Conservation (phyloP, 1,139 yeast species). For the Candida sp. region DNA sequence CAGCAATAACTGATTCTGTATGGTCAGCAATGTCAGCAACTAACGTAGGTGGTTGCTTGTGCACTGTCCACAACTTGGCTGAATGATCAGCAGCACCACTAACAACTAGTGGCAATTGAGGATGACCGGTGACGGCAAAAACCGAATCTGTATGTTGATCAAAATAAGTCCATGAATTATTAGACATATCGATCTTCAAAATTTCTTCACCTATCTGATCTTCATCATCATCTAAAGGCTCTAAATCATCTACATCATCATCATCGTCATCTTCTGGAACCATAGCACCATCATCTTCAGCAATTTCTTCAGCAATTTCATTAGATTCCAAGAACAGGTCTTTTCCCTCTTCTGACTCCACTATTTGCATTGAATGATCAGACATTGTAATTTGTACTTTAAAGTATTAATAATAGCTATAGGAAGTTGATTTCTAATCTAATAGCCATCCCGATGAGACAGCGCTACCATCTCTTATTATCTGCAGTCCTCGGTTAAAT, state of each 20-base stretch:
- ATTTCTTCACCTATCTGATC: conserved; percentile 20
- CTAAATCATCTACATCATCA: conserved; percentile 26
- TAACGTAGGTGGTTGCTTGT: conserved; percentile 74
- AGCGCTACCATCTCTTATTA: neutral
- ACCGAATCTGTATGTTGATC: conserved; percentile 86
- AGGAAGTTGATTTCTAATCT: neutral
- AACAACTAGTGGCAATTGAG: conserved; percentile 71
- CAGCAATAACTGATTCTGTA: conserved; percentile 83
- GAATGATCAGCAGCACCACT: conserved; percentile 86
- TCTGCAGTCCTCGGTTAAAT: neutral
- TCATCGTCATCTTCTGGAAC: conserved; percentile 41
- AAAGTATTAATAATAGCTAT: no score
- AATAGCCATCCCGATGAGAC: neutral
- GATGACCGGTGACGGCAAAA: conserved; percentile 76
- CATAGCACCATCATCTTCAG: conserved; percentile 30
- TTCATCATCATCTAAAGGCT: conserved; percentile 21
- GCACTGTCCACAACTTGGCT: conserved; percentile 91
- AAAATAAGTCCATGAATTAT: conserved; percentile 86
- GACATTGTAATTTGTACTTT: no score
- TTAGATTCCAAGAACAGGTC: conserved; percentile 53
- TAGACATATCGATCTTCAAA: conserved; percentile 65
- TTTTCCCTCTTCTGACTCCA: conserved; percentile 14
- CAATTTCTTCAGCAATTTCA: conserved; percentile 61
- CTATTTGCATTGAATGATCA: conserved; percentile 1
- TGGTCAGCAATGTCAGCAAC: conserved; percentile 76